A percentile compares a stretch with the other conserved stretches of the same genome.
These are phyloP conservation scores for Rhazya stricta DNA, from an alignment of 257 asterid species.

Conservation along the genomic window DNA sequence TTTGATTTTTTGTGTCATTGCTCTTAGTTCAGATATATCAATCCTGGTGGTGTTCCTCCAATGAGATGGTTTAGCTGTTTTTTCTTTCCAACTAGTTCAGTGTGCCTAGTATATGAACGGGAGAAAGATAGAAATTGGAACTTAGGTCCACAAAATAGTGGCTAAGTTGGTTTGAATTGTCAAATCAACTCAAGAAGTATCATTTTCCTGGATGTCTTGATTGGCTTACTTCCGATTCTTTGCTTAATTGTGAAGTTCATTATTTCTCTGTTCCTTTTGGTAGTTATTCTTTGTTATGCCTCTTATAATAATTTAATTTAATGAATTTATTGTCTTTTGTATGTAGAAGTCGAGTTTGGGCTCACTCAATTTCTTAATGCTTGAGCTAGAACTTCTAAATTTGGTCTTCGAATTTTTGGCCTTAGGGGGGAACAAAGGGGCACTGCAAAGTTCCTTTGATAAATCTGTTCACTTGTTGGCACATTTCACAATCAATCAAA, in stretches of 20 bases:
- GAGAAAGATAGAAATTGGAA: background rate
- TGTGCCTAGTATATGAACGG: background rate
- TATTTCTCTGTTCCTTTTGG: slow-evolving; percentile 3
- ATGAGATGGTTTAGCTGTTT: background rate
- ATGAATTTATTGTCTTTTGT: background rate
- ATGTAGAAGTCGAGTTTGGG: background rate
- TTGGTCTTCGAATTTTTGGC: background rate
- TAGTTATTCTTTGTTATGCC: background rate
- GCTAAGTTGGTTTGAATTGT: background rate
- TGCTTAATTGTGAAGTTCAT: background rate
- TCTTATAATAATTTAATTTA: background rate
- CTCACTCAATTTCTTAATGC: background rate
- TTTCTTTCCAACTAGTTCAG: background rate
- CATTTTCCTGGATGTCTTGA: background rate
- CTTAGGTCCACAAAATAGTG: background rate
- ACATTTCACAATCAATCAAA: background rate
- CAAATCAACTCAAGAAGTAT: background rate
- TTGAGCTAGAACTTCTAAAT: background rate
- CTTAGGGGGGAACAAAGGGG: background rate
- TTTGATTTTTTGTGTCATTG: background rate
- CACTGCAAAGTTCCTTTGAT: background rate
- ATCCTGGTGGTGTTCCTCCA: background rate
- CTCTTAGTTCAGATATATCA: background rate
- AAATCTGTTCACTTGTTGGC: background rate
- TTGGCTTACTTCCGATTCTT: background rate